phyloP scores from a whole-genome alignment of 257 asterid genomes.

The Catharanthus roseus region DNA sequence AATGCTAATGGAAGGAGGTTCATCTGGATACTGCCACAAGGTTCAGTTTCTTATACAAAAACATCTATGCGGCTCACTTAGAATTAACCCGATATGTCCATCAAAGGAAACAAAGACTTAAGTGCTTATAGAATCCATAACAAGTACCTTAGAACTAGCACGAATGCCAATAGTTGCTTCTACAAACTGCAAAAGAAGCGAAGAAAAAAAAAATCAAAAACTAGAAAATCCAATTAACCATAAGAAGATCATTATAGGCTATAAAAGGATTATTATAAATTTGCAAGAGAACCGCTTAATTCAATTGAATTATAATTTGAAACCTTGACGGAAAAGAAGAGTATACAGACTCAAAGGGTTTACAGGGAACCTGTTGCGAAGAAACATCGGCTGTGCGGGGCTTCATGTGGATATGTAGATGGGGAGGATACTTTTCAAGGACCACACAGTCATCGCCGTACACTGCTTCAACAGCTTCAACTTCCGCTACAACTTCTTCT shows the following conservation, averaged over 20 bases:
- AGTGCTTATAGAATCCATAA: not conserved
- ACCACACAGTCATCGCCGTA: slow-evolving; percentile 68
- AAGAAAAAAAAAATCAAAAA: not conserved
- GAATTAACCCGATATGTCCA: not conserved
- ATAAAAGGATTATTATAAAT: not conserved
- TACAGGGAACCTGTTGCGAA: slow-evolving; percentile 58
- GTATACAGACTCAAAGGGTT: not conserved
- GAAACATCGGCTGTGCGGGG: slow-evolving; percentile 91
- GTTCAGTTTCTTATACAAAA: not conserved
- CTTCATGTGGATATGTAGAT: slow-evolving; percentile 62
- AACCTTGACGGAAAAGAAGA: not conserved
- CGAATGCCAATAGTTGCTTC: slow-evolving; percentile 71
- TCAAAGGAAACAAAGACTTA: not conserved
- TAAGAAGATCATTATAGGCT: not conserved
- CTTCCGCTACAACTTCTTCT: slow-evolving; percentile 61
- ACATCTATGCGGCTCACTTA: not conserved
- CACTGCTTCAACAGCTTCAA: slow-evolving; percentile 74
- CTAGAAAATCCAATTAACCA: not conserved
- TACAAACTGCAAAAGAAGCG: slow-evolving; percentile 59
- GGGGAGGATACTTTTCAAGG: slow-evolving; percentile 53
- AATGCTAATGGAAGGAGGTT: slow-evolving; percentile 56
- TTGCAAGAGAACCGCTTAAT: not conserved
- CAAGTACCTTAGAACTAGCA: slow-evolving; percentile 58
- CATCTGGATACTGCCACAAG: slow-evolving; percentile 77
- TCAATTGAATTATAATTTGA: not conserved